Evolutionary conservation across 2,329 filamentous ascomycete species (phyloP).

Genomic region (Phialocephala subalpina): DNA sequence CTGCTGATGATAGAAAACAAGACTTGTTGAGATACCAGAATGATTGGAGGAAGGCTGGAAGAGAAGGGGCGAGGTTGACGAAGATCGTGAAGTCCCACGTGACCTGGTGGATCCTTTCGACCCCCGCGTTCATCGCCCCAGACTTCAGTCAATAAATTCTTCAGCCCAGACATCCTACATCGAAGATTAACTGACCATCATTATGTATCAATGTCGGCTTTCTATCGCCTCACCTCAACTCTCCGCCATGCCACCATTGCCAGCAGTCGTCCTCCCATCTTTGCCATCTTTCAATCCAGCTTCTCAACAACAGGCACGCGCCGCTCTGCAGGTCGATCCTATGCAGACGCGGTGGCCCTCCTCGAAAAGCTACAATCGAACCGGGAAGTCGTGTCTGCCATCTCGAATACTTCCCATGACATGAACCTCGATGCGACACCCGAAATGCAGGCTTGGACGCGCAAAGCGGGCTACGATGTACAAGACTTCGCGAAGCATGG

Average conservation of each 20-base stretch:
- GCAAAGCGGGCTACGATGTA: slow-evolving; percentile 38
- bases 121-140: not conserved
- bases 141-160: not conserved
- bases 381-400: slow-evolving; percentile 31
- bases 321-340: slow-evolving; percentile 21
- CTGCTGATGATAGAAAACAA: no score
- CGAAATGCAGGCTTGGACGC: slow-evolving; percentile 44
- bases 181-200: not conserved
- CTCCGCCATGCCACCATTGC: slow-evolving; percentile 19
- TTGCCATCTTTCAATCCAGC: not conserved
- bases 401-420: slow-evolving; percentile 30
- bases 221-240: slow-evolving; percentile 12
- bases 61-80: no score
- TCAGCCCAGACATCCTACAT: not conserved
- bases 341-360: slow-evolving; percentile 34
- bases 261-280: not conserved
- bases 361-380: slow-evolving; percentile 41
- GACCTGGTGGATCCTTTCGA: not conserved
- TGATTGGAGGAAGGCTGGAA: no score
- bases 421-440: slow-evolving; percentile 42
- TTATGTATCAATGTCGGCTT: slow-evolving; percentile 24
- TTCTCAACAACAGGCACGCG: slow-evolving; percentile 11
- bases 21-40: no score
- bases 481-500: slow-evolving; percentile 35
- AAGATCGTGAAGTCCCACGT: no score